Percentiles rank a stretch among this genome's conserved stretches.
Evolutionary conservation across 129 eudicot species (phyloP).

Genomic region (Tagetes erecta): DNA sequence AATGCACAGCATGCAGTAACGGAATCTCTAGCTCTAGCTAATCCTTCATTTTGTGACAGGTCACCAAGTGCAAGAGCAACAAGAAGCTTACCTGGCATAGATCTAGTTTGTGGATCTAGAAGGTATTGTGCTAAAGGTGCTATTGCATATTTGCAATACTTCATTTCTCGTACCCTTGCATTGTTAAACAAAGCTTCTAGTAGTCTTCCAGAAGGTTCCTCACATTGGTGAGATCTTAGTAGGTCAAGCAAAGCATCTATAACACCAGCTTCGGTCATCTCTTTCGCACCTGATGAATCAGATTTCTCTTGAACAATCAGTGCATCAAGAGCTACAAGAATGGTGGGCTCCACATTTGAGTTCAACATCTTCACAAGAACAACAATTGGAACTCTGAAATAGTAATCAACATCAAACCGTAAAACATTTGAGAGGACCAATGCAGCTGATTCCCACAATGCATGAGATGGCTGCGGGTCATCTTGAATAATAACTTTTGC

Average conservation of each 20-base stretch:
- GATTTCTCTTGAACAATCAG: slow-evolving; percentile 58
- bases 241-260: slow-evolving; percentile 66
- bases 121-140: slow-evolving; percentile 76
- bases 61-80: slow-evolving; percentile 87
- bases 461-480: slow-evolving; percentile 62
- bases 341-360: slow-evolving; percentile 49
- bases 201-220: slow-evolving; percentile 66
- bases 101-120: slow-evolving; percentile 69
- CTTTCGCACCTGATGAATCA: slow-evolving; percentile 55
- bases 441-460: slow-evolving; percentile 80
- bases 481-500: slow-evolving; percentile 74
- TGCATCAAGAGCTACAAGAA: slow-evolving; percentile 58
- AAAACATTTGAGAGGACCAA: slow-evolving; percentile 64
- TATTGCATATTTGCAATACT: slow-evolving; percentile 59
- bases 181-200: slow-evolving; percentile 71
- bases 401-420: slow-evolving; percentile 50
- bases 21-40: slow-evolving; percentile 61
- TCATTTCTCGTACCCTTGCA: slow-evolving; percentile 61
- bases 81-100: slow-evolving; percentile 59
- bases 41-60: slow-evolving; percentile 72
- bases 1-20: slow-evolving; percentile 73
- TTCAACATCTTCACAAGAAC: slow-evolving; percentile 74
- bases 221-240: slow-evolving; percentile 72
- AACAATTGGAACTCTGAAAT: slow-evolving; percentile 58
- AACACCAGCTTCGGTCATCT: slow-evolving; percentile 76